Conservation (phyloP, 108 stramenopile species). For the Cyclostephanos tholiformis region DNA sequence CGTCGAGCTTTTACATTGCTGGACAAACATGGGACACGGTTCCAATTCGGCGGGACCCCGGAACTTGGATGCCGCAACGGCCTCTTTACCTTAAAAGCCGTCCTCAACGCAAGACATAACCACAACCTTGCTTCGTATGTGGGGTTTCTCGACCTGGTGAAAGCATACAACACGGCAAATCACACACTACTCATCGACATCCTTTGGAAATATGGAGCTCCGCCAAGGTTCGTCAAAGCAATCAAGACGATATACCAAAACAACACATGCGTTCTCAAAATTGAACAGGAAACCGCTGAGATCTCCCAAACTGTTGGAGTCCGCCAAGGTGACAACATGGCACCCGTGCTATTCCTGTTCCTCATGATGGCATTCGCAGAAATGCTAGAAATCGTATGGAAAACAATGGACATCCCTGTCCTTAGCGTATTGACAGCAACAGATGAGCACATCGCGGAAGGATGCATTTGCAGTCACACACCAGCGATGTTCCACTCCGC, state of each 20-base stretch:
- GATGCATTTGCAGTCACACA: background rate
- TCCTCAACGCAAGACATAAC: conserved; percentile 3
- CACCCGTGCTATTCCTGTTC: conserved; percentile 36
- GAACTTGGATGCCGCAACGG: conserved; percentile 15
- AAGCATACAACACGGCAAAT: conserved; percentile 31
- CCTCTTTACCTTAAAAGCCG: conserved; percentile 16
- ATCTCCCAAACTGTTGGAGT: conserved; percentile 11
- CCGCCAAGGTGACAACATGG: conserved; percentile 1
- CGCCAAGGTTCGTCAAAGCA: background rate
- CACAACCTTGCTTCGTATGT: background rate
- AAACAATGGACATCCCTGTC: no score
- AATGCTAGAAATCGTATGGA: conserved; percentile 8
- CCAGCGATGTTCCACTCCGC: no score
- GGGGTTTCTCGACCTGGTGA: conserved; percentile 21
- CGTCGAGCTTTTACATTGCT: background rate
- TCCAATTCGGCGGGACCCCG: conserved; percentile 25
- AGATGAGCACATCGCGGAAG: no score
- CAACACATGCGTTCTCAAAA: conserved; percentile 3
- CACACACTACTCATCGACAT: conserved; percentile 12
- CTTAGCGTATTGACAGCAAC: no score
- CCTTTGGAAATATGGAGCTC: no score
- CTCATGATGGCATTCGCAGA: conserved; percentile 23
- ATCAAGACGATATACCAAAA: conserved; percentile 12
- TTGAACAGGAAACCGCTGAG: background rate
- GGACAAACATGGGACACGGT: conserved; percentile 8